phyloP scores from a whole-genome alignment of 257 asterid species.

The Orobanche coerulescens region DNA sequence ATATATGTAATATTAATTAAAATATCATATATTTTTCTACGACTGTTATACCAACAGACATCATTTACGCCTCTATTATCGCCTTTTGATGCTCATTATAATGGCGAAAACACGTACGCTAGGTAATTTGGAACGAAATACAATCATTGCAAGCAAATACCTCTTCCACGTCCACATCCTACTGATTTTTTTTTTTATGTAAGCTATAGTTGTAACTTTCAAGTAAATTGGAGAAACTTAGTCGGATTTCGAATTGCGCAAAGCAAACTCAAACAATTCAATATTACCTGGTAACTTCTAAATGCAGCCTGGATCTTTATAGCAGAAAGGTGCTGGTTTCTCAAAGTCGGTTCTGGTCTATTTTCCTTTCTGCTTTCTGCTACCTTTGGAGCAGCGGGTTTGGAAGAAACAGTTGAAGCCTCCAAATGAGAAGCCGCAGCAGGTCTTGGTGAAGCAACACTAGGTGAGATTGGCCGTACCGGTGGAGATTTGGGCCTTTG shows the following conservation, averaged over 20 bases:
- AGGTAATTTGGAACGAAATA: neutral
- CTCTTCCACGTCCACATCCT: no score
- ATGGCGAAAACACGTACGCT: neutral
- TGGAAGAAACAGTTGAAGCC: conserved; percentile 20
- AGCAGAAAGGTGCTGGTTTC: conserved; percentile 53
- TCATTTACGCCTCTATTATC: neutral
- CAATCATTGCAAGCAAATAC: no score
- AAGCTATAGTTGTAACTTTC: neutral
- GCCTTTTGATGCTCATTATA: neutral
- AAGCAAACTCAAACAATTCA: neutral
- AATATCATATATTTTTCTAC: no score
- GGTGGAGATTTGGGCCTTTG: conserved; percentile 40
- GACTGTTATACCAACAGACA: no score
- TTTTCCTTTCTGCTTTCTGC: conserved; percentile 38
- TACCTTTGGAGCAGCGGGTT: conserved; percentile 26
- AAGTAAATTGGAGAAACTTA: no score
- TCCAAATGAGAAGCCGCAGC: conserved; percentile 44
- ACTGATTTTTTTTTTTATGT: no score
- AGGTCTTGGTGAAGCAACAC: conserved; percentile 32
- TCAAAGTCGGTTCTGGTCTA: conserved; percentile 56
- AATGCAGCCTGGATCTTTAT: conserved; percentile 77
- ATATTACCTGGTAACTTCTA: conserved; percentile 76
- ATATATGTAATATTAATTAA: neutral
- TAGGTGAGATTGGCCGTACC: conserved; percentile 39
- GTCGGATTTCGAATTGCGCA: no score